Evolutionary conservation across 2,329 filamentous ascomycete genomes (phyloP).

Genomic region (Cladosporium velox): DNA sequence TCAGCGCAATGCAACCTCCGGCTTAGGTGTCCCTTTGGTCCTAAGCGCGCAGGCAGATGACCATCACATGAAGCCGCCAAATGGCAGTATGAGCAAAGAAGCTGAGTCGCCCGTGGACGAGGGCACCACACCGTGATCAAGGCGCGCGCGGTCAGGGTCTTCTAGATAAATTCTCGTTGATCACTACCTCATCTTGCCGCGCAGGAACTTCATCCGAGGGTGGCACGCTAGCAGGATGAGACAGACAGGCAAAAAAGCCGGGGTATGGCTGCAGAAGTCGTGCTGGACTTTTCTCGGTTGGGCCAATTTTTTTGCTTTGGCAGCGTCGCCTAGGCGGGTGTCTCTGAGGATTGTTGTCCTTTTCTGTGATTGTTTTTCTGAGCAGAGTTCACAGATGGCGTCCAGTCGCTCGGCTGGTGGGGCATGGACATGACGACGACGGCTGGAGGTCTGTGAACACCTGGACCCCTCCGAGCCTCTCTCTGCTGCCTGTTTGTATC

Average conservation of each 20-base stretch:
- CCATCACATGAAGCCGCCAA: conserved; percentile 12
- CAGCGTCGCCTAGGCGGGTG: neutral
- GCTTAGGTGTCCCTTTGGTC: neutral
- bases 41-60: neutral
- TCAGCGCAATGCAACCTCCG: conserved; percentile 2
- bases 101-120: neutral
- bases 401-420: neutral
- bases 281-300: conserved; percentile 14
- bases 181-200: conserved; percentile 19
- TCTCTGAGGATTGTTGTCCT: conserved; percentile 17
- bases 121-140: conserved; percentile 14
- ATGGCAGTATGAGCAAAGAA: conserved; percentile 17
- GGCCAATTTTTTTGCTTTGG: neutral
- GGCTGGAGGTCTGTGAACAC: conserved; percentile 14
- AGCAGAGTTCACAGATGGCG: conserved; percentile 15
- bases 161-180: conserved; percentile 17
- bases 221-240: conserved; percentile 6
- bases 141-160: conserved; percentile 7
- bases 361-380: conserved; percentile 17
- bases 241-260: conserved; percentile 13
- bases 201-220: conserved; percentile 18
- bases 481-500: neutral
- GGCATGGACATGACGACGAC: conserved; percentile 20
- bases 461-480: conserved; percentile 5
- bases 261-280: conserved; percentile 17